Base-by-base conservation (phyloP, 495 filamentous ascomycete genomes). In the Elaphomyces granulatus region DNA sequence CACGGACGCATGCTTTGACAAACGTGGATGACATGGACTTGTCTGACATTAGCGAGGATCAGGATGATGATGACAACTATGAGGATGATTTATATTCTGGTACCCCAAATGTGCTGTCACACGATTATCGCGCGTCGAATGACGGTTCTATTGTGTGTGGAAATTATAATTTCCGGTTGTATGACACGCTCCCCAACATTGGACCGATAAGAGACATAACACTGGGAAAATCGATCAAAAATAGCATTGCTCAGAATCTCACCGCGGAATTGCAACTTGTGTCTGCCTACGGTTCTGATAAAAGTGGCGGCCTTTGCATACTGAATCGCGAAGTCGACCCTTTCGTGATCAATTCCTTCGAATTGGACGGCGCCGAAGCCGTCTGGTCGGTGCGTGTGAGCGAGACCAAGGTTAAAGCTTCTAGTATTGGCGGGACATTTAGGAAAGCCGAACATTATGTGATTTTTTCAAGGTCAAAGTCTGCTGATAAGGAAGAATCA, bases 261-360 rank as follows among this genome's bases (percentile, higher is more conserved):
- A 54, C 56, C 2, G 66, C 71, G 8, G 70, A 75, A 23, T 63
- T 90, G 14, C 78, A 88, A 51, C 49, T 96, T 16, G 73, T 90
- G 8, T 73, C 73, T 41, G 72, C 76, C 3, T 71, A 77, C 21
- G 88, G 90, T 2, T 71, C 70, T 33, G 80, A 75, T 16, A 70
- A 59, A 49, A 74, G 76, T 17, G 80, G 86, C 20, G 74, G 77
- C 1, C 47, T 96, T 28, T 76, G 79, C 3, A 62, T 87, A 26
- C 66, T 95, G 42, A 84, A 82, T 40, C 69, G 78, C 45, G 75
- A 80, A 38, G 69, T 96, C 32, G 71, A 80, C 31, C 80, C 84
- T 2, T 15, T 48, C 15, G 49, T 87, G 49, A 75, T 85, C 35
- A 74, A 80, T 7, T 80, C 76, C 32, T 23, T 55, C 20, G 38